These are phyloP conservation scores for Trichoderma arundinaceum DNA, from an alignment of 2,329 filamentous ascomycete genomes.

Conservation along the genomic window DNA sequence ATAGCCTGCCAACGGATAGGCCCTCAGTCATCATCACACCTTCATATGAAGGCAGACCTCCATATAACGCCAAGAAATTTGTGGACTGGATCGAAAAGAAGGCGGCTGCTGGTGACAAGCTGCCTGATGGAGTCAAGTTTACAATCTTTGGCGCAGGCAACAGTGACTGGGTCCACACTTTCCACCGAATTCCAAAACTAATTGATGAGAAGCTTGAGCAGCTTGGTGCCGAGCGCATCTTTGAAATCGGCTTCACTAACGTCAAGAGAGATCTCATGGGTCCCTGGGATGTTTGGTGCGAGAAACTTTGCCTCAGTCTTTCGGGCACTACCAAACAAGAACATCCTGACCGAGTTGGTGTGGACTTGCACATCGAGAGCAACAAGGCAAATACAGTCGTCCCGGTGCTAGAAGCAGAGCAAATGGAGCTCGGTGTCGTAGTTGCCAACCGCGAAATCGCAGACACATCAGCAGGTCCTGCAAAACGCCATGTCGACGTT, in stretches of 20 bases:
- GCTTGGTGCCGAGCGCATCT: conserved; percentile 16
- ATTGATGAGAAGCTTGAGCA: conserved; percentile 2
- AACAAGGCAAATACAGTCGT: background rate
- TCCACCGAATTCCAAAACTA: conserved; percentile 1
- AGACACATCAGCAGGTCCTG: background rate
- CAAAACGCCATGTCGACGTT: conserved; percentile 5
- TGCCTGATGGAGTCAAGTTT: too few relatives aligned
- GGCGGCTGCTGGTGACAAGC: background rate
- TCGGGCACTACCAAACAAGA: too few relatives aligned
- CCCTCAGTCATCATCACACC: conserved; percentile 67
- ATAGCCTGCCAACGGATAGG: conserved; percentile 58
- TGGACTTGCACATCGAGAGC: background rate
- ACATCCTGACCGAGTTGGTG: background rate
- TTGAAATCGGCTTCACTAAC: conserved; percentile 12
- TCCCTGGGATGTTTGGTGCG: background rate
- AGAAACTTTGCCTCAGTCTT: conserved; percentile 3
- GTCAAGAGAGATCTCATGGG: conserved; percentile 10
- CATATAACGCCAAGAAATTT: conserved; percentile 69
- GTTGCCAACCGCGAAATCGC: too few relatives aligned
- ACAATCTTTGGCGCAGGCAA: background rate
- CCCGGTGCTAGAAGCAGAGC: too few relatives aligned
- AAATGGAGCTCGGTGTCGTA: background rate
- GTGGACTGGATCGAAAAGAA: conserved; percentile 55
- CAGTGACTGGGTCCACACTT: conserved; percentile 20
- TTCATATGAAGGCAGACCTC: conserved; percentile 70